Base-by-base conservation (phyloP, 2,329 filamentous ascomycete species). In the Plectosphaerella cucumerina region DNA sequence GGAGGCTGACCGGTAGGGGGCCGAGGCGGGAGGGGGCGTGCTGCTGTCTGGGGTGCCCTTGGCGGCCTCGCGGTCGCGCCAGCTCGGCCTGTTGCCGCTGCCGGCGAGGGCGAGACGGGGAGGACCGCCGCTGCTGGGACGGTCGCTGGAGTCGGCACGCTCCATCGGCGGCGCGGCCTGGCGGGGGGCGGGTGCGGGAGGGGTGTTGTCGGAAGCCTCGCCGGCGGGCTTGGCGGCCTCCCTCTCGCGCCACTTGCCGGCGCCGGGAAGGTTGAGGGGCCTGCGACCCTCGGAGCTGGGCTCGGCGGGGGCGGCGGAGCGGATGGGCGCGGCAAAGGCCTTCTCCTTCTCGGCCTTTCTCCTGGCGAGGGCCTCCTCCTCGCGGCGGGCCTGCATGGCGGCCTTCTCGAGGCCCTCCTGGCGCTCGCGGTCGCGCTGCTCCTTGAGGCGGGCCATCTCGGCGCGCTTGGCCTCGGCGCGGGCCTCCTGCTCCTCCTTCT, bases 331-430 rank as follows among this genome's bases (percentile, higher is more conserved):
- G 42, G 59, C 60, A 51, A 65, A 64, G 44, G 54, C 59, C 59
- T 72, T 73, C 62, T 80, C 81, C 70, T 82, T 89, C 68, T 83
- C 83, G 53, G 79, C 85, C 63, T 78, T 82, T 68, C 81, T 83
- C 60, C 87, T 84, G 58, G 87, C 87, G 70, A 92, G 84, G 15
- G 90, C 92, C 69, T 96, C 92, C 61, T 94, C 91, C 69, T 96
- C 92, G 67, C 89, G 85, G 65, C 90, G 82, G 60, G 83, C 84
- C 72, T 97, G 93, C 59, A 82, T 72, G 12, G 82, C 82, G 45
- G 77, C 80, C 69, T 79, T 81, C 72, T 86, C 83, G 55, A 80
- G 65, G 53, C 74, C 71, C 68, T 91, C 87, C 70, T 95, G 80
- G 50, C 82, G 79, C 69, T 87, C 82, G 66, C 76, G 76, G 58